phyloP scores from a whole-genome alignment of 768 basidiomycete genomes.

The Sporobolomyces pararoseus region DNA sequence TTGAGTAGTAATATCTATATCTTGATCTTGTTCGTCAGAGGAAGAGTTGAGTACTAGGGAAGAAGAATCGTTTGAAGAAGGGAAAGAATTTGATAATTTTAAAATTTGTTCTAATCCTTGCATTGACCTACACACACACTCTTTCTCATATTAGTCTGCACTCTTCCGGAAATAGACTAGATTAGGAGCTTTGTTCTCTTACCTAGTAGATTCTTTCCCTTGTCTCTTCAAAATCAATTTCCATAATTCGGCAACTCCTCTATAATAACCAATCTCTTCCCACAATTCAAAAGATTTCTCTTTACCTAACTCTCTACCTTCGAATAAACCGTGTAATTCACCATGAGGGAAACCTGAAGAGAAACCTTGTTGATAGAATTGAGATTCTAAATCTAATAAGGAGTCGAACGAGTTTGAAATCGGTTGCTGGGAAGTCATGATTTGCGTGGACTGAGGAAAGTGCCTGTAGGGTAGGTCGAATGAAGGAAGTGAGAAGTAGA shows the following conservation, averaged over 20 bases:
- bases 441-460: too few relatives aligned
- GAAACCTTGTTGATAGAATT: slow-evolving; percentile 78
- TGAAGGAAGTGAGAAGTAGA: neutral
- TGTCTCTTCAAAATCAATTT: slow-evolving; percentile 53
- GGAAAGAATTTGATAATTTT: slow-evolving; percentile 69
- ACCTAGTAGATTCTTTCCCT: slow-evolving; percentile 6
- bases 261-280: slow-evolving; percentile 93
- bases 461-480: neutral
- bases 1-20: slow-evolving; percentile 71
- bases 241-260: slow-evolving; percentile 78
- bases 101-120: slow-evolving; percentile 69
- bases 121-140: slow-evolving; percentile 51
- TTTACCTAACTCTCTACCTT: slow-evolving; percentile 80
- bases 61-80: slow-evolving; percentile 66
- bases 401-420: slow-evolving; percentile 16
- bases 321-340: slow-evolving; percentile 79
- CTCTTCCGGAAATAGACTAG: neutral
- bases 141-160: neutral
- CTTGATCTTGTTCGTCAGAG: slow-evolving; percentile 10
- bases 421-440: neutral
- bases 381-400: slow-evolving; percentile 47
- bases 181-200: neutral
- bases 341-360: slow-evolving; percentile 77
- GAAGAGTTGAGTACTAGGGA: slow-evolving; percentile 11
- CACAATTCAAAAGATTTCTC: slow-evolving; percentile 93